Percentiles rank a stretch among this genome's conserved stretches.
phyloP scores from a whole-genome alignment of 2,329 filamentous ascomycete species.

The Elsinoe ampelina region DNA sequence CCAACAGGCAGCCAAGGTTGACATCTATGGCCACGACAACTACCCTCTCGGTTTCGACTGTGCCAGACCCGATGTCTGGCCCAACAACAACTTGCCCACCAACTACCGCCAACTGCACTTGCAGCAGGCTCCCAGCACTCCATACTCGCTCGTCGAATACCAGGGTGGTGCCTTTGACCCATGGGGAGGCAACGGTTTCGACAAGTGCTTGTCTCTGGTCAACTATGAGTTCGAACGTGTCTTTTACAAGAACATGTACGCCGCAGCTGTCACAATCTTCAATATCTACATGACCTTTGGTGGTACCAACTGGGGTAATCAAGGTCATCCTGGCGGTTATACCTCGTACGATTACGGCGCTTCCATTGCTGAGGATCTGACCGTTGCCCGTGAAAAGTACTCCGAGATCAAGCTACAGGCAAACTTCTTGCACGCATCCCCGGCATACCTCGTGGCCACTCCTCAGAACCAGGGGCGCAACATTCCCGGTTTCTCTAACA shows the following conservation, averaged over 20 bases:
- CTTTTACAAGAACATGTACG: slow-evolving; percentile 68
- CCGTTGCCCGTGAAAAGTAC: slow-evolving; percentile 64
- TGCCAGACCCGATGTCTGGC: slow-evolving; percentile 54
- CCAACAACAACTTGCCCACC: slow-evolving; percentile 46
- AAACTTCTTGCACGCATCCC: slow-evolving; percentile 65
- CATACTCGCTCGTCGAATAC: slow-evolving; percentile 53
- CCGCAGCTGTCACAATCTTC: slow-evolving; percentile 54
- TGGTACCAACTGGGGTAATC: slow-evolving; percentile 76
- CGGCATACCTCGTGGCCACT: slow-evolving; percentile 55
- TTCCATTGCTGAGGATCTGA: slow-evolving; percentile 59
- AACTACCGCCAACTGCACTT: slow-evolving; percentile 47
- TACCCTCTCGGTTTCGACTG: slow-evolving; percentile 38
- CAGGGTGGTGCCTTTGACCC: slow-evolving; percentile 52
- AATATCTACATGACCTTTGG: slow-evolving; percentile 72
- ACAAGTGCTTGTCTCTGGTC: slow-evolving; percentile 54
- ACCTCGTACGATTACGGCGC: slow-evolving; percentile 53
- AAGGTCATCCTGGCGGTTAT: slow-evolving; percentile 55
- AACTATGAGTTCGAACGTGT: slow-evolving; percentile 68
- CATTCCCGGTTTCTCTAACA: slow-evolving; percentile 40
- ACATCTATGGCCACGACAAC: slow-evolving; percentile 51
- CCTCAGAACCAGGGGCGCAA: slow-evolving; percentile 41
- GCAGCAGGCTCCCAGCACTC: slow-evolving; percentile 54
- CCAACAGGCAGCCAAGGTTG: slow-evolving; percentile 44
- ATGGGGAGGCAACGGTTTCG: slow-evolving; percentile 64
- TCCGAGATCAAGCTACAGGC: slow-evolving; percentile 67